phyloP scores from a whole-genome alignment of 2,329 filamentous ascomycete genomes.

The Thielaviopsis populi region DNA sequence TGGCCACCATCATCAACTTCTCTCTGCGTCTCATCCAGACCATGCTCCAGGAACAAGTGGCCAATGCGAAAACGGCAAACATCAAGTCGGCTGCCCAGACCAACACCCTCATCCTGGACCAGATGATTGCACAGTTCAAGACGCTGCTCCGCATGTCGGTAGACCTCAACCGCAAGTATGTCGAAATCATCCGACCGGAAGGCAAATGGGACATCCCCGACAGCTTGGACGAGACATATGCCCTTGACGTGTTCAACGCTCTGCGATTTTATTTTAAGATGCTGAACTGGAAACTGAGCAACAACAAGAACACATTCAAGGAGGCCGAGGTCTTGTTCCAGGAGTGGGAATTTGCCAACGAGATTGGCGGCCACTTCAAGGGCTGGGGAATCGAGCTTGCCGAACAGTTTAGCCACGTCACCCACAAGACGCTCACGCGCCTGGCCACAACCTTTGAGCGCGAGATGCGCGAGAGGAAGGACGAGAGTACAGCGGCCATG shows the following conservation, averaged over 20 bases:
- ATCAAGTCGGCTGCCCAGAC: conserved; percentile 92
- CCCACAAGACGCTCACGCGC: conserved; percentile 78
- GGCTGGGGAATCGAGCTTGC: conserved; percentile 92
- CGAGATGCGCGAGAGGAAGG: conserved; percentile 70
- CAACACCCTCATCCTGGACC: conserved; percentile 85
- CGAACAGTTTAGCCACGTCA: conserved; percentile 90
- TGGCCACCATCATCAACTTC: conserved; percentile 93
- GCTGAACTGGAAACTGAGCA: conserved; percentile 92
- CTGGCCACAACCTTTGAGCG: conserved; percentile 83
- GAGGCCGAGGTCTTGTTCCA: conserved; percentile 94
- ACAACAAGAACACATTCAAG: conserved; percentile 98
- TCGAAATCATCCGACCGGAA: conserved; percentile 68
- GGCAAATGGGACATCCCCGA: conserved; percentile 90
- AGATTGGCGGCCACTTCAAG: conserved; percentile 79
- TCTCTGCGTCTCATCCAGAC: conserved; percentile 91
- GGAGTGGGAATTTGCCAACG: conserved; percentile 95
- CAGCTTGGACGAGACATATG: conserved; percentile 93
- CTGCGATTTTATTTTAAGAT: conserved; percentile 98
- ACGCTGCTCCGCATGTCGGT: conserved; percentile 83
- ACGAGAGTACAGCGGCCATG: conserved; percentile 75
- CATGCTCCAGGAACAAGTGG: conserved; percentile 81
- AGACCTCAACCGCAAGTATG: conserved; percentile 79
- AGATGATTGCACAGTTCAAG: conserved; percentile 96
- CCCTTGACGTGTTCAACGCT: conserved; percentile 78
- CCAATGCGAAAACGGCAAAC: conserved; percentile 68